A percentile compares a stretch with the other conserved stretches of the same genome.
Evolutionary conservation across 305 asterid genomes (phyloP).

Genomic region (Solanum hybrid): DNA sequence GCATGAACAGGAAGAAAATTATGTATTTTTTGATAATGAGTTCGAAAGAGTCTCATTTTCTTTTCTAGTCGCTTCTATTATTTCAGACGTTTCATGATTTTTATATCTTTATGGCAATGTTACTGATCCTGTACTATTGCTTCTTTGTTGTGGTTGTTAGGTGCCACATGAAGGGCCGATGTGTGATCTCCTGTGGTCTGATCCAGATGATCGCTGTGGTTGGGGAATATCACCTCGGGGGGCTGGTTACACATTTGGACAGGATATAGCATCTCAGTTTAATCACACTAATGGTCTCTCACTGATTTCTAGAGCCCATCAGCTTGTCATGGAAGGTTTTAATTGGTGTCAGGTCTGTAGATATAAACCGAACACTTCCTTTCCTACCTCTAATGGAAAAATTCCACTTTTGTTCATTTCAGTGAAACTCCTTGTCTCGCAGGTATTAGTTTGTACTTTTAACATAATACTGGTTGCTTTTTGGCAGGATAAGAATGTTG

Average conservation of each 20-base stretch:
- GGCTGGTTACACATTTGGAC: constrained; percentile 97
- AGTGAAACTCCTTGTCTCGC: not conserved
- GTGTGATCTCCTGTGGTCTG: constrained; percentile 99
- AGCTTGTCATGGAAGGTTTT: constrained; percentile 97
- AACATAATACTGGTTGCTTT: not conserved
- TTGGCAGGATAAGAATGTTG: constrained; percentile 84
- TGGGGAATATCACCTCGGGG: constrained; percentile 99
- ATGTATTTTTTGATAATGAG: not conserved
- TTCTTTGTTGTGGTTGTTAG: constrained; percentile 26
- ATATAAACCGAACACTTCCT: not conserved
- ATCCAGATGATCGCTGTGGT: constrained; percentile 95
- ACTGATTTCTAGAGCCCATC: constrained; percentile 97
- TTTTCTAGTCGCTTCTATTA: not conserved
- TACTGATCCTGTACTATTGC: not conserved
- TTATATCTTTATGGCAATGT: not conserved
- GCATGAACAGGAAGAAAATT: not conserved
- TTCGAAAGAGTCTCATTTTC: not conserved
- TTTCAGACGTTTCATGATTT: not conserved
- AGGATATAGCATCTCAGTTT: constrained; percentile 89
- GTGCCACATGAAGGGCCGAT: constrained; percentile 99
- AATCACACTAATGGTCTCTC: constrained; percentile 95
- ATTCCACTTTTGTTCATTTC: not conserved
- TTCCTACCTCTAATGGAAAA: not conserved
- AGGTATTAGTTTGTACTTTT: not conserved
- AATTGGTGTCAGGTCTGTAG: constrained; percentile 96